These are phyloP conservation scores for Capsella rubella DNA, from an alignment of 441 rosid species.

Conservation along the genomic window DNA sequence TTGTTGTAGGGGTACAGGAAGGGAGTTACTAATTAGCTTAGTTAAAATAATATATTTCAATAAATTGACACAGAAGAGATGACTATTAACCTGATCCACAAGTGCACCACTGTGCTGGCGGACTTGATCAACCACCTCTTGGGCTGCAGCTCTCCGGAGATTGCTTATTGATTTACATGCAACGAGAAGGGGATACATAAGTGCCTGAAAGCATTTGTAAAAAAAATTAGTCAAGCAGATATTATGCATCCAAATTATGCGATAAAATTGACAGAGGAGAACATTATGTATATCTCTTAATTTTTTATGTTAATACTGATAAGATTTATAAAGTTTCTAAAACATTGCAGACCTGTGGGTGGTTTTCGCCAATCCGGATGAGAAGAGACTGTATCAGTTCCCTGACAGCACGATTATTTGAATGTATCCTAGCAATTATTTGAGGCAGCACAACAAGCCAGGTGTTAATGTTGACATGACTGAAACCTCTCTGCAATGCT, in stretches of 20 bases:
- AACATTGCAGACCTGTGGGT: constrained; percentile 89
- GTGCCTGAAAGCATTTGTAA: constrained; percentile 68
- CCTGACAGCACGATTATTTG: constrained; percentile 94
- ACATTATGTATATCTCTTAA: neutral
- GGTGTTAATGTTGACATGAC: constrained; percentile 93
- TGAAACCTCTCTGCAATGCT: constrained; percentile 89
- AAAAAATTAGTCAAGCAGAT: constrained; percentile 13
- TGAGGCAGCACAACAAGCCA: constrained; percentile 99
- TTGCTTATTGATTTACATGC: constrained; percentile 99
- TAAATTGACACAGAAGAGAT: constrained; percentile 18
- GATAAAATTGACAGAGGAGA: constrained; percentile 14
- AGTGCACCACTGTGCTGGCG: constrained; percentile 95
- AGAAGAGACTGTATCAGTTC: constrained; percentile 94
- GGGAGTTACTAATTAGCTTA: constrained; percentile 28
- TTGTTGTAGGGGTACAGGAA: constrained; percentile 27
- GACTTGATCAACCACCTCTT: constrained; percentile 98
- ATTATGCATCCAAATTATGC: constrained; percentile 30
- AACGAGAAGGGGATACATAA: constrained; percentile 99
- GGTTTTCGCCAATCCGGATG: constrained; percentile 95
- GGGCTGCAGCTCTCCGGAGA: constrained; percentile 94
- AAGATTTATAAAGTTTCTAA: constrained; percentile 13
- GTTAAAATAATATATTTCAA: constrained; percentile 27
- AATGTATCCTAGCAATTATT: constrained; percentile 99
- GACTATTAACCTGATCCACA: constrained; percentile 83
- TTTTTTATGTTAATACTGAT: neutral